A percentile compares a stretch with the other conserved stretches of the same genome.
phyloP scores from a whole-genome alignment of 441 rosid genomes.

The Erodium moschatum region DNA sequence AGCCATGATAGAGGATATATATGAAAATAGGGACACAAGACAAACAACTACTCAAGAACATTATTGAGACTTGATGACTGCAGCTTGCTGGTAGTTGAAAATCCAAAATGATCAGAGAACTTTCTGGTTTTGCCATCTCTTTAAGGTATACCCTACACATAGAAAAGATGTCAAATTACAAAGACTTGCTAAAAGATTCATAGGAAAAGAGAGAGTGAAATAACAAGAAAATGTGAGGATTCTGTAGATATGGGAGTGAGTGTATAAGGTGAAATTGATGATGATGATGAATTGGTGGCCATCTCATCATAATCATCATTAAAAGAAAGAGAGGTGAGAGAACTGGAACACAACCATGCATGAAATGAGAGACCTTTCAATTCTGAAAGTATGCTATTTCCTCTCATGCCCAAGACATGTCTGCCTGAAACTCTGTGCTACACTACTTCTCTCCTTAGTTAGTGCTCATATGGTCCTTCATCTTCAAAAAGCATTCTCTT shows the following conservation, averaged over 20 bases:
- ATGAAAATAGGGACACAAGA: not conserved
- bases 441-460: not conserved
- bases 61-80: conserved; percentile 2
- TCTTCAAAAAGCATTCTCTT: not conserved
- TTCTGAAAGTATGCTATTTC: not conserved
- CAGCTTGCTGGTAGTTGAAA: not conserved
- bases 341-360: not conserved
- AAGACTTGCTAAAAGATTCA: conserved; percentile 4
- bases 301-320: not conserved
- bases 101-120: conserved; percentile 6
- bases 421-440: conserved; percentile 6
- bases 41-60: not conserved
- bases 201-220: not conserved
- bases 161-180: not conserved
- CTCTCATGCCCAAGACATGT: conserved; percentile 6
- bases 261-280: not conserved
- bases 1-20: not conserved
- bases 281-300: not conserved
- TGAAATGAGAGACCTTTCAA: conserved; percentile 6
- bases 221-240: not conserved
- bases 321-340: not conserved
- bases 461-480: conserved; percentile 2
- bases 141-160: not conserved
- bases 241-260: not conserved
- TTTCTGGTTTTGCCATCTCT: conserved; percentile 5